A percentile compares a stretch with the other conserved stretches of the same genome.
Conservation (phyloP, 2,329 filamentous ascomycete genomes). For the Tympanopsis confertula region DNA sequence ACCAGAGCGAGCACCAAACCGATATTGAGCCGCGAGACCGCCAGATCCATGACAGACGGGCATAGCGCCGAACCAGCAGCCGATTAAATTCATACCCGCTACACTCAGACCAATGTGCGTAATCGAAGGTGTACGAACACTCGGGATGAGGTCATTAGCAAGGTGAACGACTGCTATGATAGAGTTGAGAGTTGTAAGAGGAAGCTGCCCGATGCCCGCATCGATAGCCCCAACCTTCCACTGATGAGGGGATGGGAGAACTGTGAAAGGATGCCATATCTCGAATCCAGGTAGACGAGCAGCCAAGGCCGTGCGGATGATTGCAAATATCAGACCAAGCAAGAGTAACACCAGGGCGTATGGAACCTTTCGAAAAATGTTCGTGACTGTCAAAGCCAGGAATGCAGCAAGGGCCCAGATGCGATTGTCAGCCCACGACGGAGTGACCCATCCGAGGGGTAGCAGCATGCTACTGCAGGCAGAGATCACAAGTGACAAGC, state of each 20-base stretch:
- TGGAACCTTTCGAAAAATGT: constrained; percentile 54
- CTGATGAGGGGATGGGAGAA: constrained; percentile 28
- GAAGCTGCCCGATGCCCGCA: constrained; percentile 75
- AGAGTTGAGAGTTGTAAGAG: constrained; percentile 84
- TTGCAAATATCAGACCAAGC: constrained; percentile 55
- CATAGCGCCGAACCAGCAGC: constrained; percentile 91
- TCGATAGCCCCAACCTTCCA: constrained; percentile 25
- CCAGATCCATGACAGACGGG: constrained; percentile 89
- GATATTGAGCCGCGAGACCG: constrained; percentile 78
- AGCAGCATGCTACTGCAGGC: constrained; percentile 63
- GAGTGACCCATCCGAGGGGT: constrained; percentile 47
- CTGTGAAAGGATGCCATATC: constrained; percentile 44
- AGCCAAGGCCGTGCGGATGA: constrained; percentile 24
- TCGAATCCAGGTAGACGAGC: constrained; percentile 34
- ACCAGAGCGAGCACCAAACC: constrained; percentile 83
- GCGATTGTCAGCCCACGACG: constrained; percentile 64
- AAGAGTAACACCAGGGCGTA: constrained; percentile 67
- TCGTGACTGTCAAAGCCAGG: constrained; percentile 55
- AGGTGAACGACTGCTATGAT: constrained; percentile 78
- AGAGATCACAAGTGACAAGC: constrained; percentile 69
- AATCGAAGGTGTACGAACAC: constrained; percentile 55
- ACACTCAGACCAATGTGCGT: constrained; percentile 75
- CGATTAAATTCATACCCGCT: constrained; percentile 68
- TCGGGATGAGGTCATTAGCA: constrained; percentile 64
- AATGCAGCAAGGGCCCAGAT: constrained; percentile 69